Conservation (phyloP, 148 eudicot genomes). For the Heliamphora exappendiculata region DNA sequence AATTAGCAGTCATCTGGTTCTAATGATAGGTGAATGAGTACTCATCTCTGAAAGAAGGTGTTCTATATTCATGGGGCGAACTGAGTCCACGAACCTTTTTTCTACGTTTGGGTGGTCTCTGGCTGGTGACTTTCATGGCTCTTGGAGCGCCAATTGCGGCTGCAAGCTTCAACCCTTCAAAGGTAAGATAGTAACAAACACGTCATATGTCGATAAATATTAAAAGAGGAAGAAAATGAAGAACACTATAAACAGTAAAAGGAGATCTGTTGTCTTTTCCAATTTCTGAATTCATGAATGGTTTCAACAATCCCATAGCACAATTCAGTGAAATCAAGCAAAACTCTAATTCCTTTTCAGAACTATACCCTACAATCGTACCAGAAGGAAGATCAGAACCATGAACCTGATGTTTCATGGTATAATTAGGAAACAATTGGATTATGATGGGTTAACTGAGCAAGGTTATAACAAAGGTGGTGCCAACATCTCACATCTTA, state of each 20-base stretch:
- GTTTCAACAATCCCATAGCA: neutral
- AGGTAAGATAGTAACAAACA: conserved; percentile 29
- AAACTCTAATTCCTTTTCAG: neutral
- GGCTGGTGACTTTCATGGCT: conserved; percentile 75
- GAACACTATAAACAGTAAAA: no score
- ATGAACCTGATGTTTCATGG: no score
- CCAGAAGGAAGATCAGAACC: neutral
- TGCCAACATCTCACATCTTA: neutral
- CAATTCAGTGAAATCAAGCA: neutral
- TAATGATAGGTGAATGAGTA: conserved; percentile 84
- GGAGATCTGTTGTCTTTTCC: neutral
- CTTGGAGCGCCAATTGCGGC: conserved; percentile 88
- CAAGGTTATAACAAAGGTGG: no score
- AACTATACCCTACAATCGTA: neutral
- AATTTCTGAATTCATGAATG: neutral
- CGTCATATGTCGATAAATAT: neutral
- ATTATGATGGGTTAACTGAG: no score
- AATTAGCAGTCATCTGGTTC: conserved; percentile 10
- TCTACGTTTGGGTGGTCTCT: conserved; percentile 79
- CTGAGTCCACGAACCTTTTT: conserved; percentile 68
- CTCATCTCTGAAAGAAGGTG: conserved; percentile 70
- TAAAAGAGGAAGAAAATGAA: neutral
- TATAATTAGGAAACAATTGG: no score
- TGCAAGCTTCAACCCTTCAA: conserved; percentile 95
- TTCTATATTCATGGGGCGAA: conserved; percentile 94